Evolutionary conservation across 1,284 basidiomycete genomes (phyloP), one percentile per base, ranked within the genome.

Genomic region (Trichosporon sp.): DNA sequence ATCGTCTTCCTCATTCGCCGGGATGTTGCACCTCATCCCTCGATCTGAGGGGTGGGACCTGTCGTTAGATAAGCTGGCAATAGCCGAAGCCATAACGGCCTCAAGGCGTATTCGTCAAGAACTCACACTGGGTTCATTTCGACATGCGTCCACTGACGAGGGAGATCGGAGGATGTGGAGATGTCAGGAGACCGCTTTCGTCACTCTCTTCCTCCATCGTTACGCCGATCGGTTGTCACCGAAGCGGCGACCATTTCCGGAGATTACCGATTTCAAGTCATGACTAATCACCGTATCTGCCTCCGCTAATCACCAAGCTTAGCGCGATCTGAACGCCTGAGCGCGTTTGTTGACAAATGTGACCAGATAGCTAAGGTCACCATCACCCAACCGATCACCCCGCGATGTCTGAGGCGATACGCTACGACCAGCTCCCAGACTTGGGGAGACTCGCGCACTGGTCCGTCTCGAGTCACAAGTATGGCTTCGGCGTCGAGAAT

Each of bases 401-500:
- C 26, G 26, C 19, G 51, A 63, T 63, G 59, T 35, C 59, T 14
- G 59, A 63, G 32, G 16, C 59, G 14, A 6, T 63, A 59, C 63
- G 31, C 2, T 63, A 63, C 59, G 59, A 63, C 31, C 32, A 32
- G 7, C 67, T 68, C 10, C 79, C 81, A 12, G 80, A 83, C 54
- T 69, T 85, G 16, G 80, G 81, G 12, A 78, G 89, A 67, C 88
- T 92, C 19, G 96, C 92, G 26, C 91, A 91, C 75, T 99, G 97
- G 97, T 91, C 92, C n/a, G 94, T 99, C 7, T 98, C 95, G 19
- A 95, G 92, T 0, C 94, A 90, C 85, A 99, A 99, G 84, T 96
- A 96, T 75, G 96, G 96, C 0, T 97, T 96, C 79, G 96, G 96
- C 4, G 90, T 95, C 16, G 93, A 96, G 78, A 95, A 96, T 84